These are phyloP conservation scores for Apiotrichum domesticum DNA, from an alignment of 1,284 basidiomycete genomes.

Conservation along the genomic window DNA sequence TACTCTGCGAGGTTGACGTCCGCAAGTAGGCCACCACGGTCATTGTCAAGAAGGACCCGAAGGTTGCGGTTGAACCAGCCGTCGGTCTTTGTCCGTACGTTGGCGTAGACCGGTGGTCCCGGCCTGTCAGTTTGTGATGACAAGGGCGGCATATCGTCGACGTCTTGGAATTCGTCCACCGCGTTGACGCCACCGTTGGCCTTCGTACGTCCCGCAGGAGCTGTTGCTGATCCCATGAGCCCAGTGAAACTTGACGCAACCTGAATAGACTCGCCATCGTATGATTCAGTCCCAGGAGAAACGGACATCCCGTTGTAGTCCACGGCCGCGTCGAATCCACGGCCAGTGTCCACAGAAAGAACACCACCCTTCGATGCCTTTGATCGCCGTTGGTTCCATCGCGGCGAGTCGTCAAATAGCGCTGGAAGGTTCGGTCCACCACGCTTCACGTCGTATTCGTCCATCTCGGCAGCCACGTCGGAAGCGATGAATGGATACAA, in stretches of 20 bases:
- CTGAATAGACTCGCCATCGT: conserved; percentile 13
- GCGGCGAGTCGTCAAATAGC: conserved; percentile 12
- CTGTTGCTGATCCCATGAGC: conserved; percentile 12
- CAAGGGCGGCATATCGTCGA: conserved; percentile 1
- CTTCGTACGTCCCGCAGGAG: conserved; percentile 4
- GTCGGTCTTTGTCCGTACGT: conserved; percentile 35
- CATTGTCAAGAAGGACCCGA: conserved; percentile 30
- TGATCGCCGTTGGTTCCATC: conserved; percentile 17
- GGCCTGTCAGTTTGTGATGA: conserved; percentile 5
- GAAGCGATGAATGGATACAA: conserved; percentile 43
- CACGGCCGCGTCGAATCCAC: background rate
- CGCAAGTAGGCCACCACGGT: conserved; percentile 21
- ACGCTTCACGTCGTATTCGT: conserved; percentile 26
- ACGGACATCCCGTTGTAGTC: background rate
- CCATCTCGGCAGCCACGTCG: conserved; percentile 40
- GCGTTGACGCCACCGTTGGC: background rate
- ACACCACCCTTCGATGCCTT: conserved; percentile 12
- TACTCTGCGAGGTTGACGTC: conserved; percentile 18
- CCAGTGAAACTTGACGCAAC: conserved; percentile 9
- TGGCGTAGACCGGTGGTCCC: conserved; percentile 30
- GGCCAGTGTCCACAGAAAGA: conserved; percentile 18
- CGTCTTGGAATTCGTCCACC: background rate
- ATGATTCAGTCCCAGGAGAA: conserved; percentile 10
- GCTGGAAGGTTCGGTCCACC: conserved; percentile 11
- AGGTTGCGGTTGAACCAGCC: conserved; percentile 37